Base-by-base conservation (phyloP, 345 rosid genomes). In the Arabis hirsuta region DNA sequence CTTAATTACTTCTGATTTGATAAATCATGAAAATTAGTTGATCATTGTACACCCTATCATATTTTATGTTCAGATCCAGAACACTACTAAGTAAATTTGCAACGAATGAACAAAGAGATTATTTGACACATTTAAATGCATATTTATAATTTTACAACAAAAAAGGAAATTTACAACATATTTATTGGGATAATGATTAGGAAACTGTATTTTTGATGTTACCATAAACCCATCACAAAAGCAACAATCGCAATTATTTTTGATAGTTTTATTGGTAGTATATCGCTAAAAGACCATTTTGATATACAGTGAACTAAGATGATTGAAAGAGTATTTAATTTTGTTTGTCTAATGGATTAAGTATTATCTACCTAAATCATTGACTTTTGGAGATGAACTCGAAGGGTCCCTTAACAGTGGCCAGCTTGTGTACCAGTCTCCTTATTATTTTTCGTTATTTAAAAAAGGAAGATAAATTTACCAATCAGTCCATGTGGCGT, bases 401-500 rank as follows among this genome's bases (percentile, higher is more conserved):
- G 38, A 54, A 50, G 45, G 73, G 55, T 74, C 67, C 52, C 43
- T 48, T 26, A 61, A 68, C 79, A 32, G 51, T 67, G 73, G 79
- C 79, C 74, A 75, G 79, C 79, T 75, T 53, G 69, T 53, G 69
- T 61, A 45, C 64, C 64, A 75, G 20, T 45, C 63, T 66, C 12
- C 29, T 16, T 43, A 34, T 22, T 66, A 22, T 12, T 32, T 60
- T 42, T 60, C 9, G 32, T 51, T n/a, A 29, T 13, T 65, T 3
- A 0, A 62, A 48, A 57, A 48, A 27, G 1, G 5, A 24, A 44
- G 36, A 11, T 6, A 24, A 59, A 43, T 43, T 67, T 32, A 43
- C 56, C 32, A 22, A 44, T 67, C 47, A 32, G 55, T 59, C 68
- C 62, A 60, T 67, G 69, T 60, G 69, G 51, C 68, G 24, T 66